A percentile compares a stretch with the other conserved stretches of the same genome.
These are phyloP conservation scores for Testicularia cyperi DNA, from an alignment of 1,284 basidiomycete species.

Conservation along the genomic window DNA sequence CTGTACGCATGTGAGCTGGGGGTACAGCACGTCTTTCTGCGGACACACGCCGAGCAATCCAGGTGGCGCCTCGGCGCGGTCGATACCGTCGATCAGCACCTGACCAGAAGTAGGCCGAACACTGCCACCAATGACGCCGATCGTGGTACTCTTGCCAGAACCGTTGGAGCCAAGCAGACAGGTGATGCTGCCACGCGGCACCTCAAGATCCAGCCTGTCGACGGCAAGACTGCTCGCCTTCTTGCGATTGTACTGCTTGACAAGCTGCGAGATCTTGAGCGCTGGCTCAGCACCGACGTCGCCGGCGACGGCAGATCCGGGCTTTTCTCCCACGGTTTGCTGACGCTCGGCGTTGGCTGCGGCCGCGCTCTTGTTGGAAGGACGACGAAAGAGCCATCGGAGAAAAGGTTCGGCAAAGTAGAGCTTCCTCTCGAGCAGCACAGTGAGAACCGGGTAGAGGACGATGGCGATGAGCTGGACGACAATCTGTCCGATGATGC, in stretches of 20 bases:
- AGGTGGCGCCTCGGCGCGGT: slow-evolving; percentile 60
- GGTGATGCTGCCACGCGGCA: slow-evolving; percentile 70
- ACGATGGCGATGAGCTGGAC: slow-evolving; percentile 66
- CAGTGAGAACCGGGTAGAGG: slow-evolving; percentile 70
- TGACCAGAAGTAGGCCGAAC: slow-evolving; percentile 67
- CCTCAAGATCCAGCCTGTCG: slow-evolving; percentile 66
- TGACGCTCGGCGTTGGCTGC: slow-evolving; percentile 3
- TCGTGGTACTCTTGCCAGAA: slow-evolving; percentile 75
- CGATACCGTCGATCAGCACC: slow-evolving; percentile 66
- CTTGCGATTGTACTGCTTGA: slow-evolving; percentile 35
- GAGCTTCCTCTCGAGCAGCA: slow-evolving; percentile 67
- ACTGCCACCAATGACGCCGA: slow-evolving; percentile 71
- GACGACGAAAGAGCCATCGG: slow-evolving; percentile 36
- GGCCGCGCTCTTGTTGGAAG: background rate
- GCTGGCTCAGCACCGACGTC: slow-evolving; percentile 18
- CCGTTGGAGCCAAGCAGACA: slow-evolving; percentile 71
- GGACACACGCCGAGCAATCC: slow-evolving; percentile 75
- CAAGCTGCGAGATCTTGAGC: slow-evolving; percentile 17
- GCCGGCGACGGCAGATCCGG: too few species aligned
- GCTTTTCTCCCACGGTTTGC: slow-evolving; percentile 43
- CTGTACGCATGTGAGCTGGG: slow-evolving; percentile 73
- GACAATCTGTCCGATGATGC: slow-evolving; percentile 65
- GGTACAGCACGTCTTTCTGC: slow-evolving; percentile 79
- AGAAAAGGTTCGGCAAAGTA: slow-evolving; percentile 67
- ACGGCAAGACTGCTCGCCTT: slow-evolving; percentile 55